Conservation (phyloP, 2,329 filamentous ascomycete genomes). For the Exophiala lecanii-corni region DNA sequence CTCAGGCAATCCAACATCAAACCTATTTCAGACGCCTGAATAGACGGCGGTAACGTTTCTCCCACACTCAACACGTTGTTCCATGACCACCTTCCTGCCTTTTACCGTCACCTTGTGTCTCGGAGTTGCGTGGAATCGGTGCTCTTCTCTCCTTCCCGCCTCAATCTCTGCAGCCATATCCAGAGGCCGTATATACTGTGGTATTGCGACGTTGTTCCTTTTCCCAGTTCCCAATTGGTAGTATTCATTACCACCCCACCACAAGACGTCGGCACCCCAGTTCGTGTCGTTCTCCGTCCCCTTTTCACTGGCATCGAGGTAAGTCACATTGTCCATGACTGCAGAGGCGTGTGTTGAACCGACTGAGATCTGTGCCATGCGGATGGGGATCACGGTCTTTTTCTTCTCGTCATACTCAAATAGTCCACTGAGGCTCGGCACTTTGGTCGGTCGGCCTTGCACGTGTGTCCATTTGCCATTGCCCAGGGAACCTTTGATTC, state of each 20-base stretch:
- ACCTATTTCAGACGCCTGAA: slow-evolving; percentile 50
- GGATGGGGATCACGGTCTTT: slow-evolving; percentile 69
- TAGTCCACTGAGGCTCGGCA: slow-evolving; percentile 76
- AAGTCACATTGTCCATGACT: slow-evolving; percentile 75
- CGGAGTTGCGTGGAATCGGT: slow-evolving; percentile 78
- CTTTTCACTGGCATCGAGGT: slow-evolving; percentile 52
- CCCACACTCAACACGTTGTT: slow-evolving; percentile 86
- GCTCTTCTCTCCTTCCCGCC: slow-evolving; percentile 60
- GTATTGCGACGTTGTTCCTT: slow-evolving; percentile 71
- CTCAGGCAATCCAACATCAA: too few relatives aligned
- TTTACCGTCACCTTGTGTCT: slow-evolving; percentile 63
- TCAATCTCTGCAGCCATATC: slow-evolving; percentile 61
- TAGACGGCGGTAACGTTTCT: slow-evolving; percentile 78
- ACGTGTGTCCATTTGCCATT: slow-evolving; percentile 87
- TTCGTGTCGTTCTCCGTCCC: slow-evolving; percentile 66
- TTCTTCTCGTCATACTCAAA: slow-evolving; percentile 79
- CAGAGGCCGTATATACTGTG: slow-evolving; percentile 72
- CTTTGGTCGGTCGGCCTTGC: slow-evolving; percentile 69
- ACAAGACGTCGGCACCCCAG: slow-evolving; percentile 83
- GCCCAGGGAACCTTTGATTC: slow-evolving; percentile 76
- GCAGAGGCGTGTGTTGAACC: slow-evolving; percentile 78
- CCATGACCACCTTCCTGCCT: slow-evolving; percentile 67
- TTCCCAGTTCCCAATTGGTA: slow-evolving; percentile 92
- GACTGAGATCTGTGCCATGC: slow-evolving; percentile 65
- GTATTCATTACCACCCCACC: slow-evolving; percentile 92